Evolutionary conservation across 331 rosid genomes (phyloP), one percentile per base, ranked within the genome.

Genomic region (Telfairia occidentalis): DNA sequence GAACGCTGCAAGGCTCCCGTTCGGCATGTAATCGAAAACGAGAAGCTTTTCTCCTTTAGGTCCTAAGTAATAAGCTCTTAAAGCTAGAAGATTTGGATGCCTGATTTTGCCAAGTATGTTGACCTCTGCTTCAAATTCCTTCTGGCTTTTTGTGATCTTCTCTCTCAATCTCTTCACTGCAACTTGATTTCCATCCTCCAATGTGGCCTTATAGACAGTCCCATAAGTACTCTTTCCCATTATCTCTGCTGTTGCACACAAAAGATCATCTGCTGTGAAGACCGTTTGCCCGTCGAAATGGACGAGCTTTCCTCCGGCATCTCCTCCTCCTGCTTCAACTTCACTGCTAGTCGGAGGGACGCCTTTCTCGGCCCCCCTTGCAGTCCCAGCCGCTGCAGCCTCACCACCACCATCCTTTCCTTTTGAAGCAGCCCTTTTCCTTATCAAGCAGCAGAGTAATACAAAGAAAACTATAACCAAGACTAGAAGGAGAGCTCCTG

Each of bases 161-260:
- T 94, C 98, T 65, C 98, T 88, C 85, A 94, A 60, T 75, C 98
- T 85, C 90, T 94, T 94, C 63, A 94, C 98, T 19, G 98, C 98
- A 37, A 93, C 98, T 86, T 89, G 88, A 77, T 84, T 92, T 77
- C 96, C 92, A 80, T 89, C 98, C 76, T 91, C 98, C 77, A 94
- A 65, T 61, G 97, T 94, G 19, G 97, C 97, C 84, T 94, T 94
- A 29, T 94, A 94, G 18, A 89, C 97, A 19, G 97, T 94, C 82
- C 98, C 97, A 48, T 87, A 94, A 12, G 97, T 91, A 77, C 98
- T 93, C 78, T 93, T 91, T 30, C 97, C 97, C 97, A 93, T 93
- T 58, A 93, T 91, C 90, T 94, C 98, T 1, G 98, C 97, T 19
- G 98, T 91, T 71, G 98, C 97, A 79, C 98, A 91, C 87, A 94